These are phyloP conservation scores for Emergomyces pasteurianus DNA, from an alignment of 2,329 filamentous ascomycete genomes.

Conservation along the genomic window DNA sequence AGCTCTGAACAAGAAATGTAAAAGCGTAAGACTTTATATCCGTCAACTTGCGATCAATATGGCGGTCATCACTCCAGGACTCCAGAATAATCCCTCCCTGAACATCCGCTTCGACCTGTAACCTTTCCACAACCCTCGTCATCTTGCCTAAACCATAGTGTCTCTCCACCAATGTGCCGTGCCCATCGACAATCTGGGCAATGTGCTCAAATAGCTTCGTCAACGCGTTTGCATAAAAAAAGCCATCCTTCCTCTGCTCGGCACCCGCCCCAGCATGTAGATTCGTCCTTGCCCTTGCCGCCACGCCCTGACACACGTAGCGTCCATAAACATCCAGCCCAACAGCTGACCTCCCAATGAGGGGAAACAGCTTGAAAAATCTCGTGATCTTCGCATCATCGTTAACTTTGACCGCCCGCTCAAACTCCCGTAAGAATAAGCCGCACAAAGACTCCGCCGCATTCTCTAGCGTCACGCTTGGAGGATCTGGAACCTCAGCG, in stretches of 20 bases:
- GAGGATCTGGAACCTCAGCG: conserved; percentile 86
- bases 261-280: conserved; percentile 56
- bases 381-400: conserved; percentile 82
- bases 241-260: conserved; percentile 56
- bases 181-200: conserved; percentile 86
- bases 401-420: conserved; percentile 75
- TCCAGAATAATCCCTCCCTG: conserved; percentile 94
- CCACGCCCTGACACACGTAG: conserved; percentile 93
- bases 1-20: conserved; percentile 92
- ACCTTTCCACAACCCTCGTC: conserved; percentile 80
- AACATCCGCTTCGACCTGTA: conserved; percentile 90
- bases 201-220: conserved; percentile 96
- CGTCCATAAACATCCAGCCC: conserved; percentile 89
- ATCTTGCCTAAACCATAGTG: conserved; percentile 92
- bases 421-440: conserved; percentile 87
- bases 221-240: conserved; percentile 84
- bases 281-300: conserved; percentile 66
- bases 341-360: conserved; percentile 79
- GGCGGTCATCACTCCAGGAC: conserved; percentile 84
- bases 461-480: conserved; percentile 71
- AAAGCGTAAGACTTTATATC: conserved; percentile 98
- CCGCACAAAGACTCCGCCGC: conserved; percentile 83
- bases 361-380: conserved; percentile 95
- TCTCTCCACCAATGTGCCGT: conserved; percentile 79
- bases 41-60: conserved; percentile 72